A percentile compares a stretch with the other conserved stretches of the same genome.
phyloP scores from a whole-genome alignment of 108 stramenopile species.

The Pinguiococcus pyrenoidosus region DNA sequence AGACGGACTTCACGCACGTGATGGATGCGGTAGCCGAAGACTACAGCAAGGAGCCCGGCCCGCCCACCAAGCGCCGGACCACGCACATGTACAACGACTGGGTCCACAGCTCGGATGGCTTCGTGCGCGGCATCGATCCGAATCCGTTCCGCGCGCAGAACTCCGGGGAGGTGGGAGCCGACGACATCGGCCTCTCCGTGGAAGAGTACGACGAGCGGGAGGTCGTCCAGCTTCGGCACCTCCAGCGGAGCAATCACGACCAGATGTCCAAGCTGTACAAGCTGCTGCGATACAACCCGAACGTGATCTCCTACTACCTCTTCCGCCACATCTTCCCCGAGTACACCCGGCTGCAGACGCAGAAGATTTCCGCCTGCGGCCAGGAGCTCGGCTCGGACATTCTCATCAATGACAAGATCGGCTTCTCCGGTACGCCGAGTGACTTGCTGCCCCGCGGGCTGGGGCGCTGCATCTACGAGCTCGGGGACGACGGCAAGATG shows the following conservation, averaged over 20 bases:
- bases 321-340: background rate
- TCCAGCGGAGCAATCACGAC: background rate
- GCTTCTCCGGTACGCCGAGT: constrained; percentile 33
- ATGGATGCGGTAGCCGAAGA: no score
- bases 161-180: no score
- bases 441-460: constrained; percentile 27
- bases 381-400: constrained; percentile 25
- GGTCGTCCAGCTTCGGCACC: no score
- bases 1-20: constrained; percentile 3
- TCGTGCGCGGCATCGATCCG: background rate
- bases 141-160: no score
- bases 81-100: no score
- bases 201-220: background rate
- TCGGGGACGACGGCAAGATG: constrained; percentile 14
- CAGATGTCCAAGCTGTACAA: background rate
- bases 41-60: no score
- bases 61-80: no score
- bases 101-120: no score
- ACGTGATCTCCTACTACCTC: background rate
- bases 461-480: constrained; percentile 17
- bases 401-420: constrained; percentile 19
- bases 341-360: background rate
- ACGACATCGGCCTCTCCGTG: background rate
- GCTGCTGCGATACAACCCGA: background rate
- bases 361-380: constrained; percentile 13